Evolutionary conservation across 2,329 filamentous ascomycete species (phyloP), one percentile per base, ranked within the genome.

Genomic region (Verticillium klebahnii): DNA sequence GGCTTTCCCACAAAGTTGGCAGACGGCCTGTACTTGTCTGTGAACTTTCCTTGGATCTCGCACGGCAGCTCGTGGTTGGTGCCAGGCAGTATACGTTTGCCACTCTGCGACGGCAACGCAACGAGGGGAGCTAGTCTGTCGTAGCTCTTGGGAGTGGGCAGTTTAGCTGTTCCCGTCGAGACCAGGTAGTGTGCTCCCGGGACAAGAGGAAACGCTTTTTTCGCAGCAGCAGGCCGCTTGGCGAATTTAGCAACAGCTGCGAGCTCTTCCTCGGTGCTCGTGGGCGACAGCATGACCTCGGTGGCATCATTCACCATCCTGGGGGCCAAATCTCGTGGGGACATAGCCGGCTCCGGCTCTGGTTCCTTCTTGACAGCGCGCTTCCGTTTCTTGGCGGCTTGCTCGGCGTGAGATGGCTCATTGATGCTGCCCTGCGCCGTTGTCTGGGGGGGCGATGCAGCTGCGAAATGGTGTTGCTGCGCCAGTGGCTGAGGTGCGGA

Each of bases 121-220:
- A 80, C 75, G 31, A 80, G 68, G 6, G 78, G 78, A 1, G 75
- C 71, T 39, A 80, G 69, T 63, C 80, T 79, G 56, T 80, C 78
- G 60, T 78, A 79, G 60, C 75, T 78, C 65, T 80, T 80, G 5
- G 77, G 76, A 0, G 73, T 75, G 65, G 78, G 73, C 56, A 80
- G 69, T 63, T 77, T 79, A n/a, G 74, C 69, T n/a, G 69, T 74
- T 2, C 72, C 76, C 25, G 75, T 72, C 36, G 72, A 75, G 2
- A 75, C 68, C 5, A 80, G 68, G 64, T 75, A 69, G 1, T 75
- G 73, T 3, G 78, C 70, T 2, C 77, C 78, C 37, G 73, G 74
- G 34, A 79, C 73, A 0, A 74, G 64, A 12, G 76, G 77, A 12
- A 77, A 74, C 29, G 72, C 76, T 6, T 69, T 69, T 62, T 78